Base-by-base conservation (phyloP, 768 basidiomycete genomes). In the Tricholoma matsutake region DNA sequence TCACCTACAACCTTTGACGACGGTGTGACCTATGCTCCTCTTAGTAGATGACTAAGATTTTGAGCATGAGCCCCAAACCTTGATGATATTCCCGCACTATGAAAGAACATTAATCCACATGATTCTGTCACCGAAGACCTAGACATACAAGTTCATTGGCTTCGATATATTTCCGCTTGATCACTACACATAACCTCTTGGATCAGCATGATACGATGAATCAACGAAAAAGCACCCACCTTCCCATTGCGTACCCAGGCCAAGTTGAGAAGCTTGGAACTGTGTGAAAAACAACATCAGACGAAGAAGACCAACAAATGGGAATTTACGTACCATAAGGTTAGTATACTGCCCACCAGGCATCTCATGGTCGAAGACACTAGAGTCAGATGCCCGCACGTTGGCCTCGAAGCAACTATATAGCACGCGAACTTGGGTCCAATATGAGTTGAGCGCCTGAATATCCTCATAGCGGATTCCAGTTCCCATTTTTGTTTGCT, bases 311-410 rank as follows among this genome's bases (percentile, higher is more conserved):
- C 35, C n/a, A 59, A 63, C 39, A 61, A 62, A 54, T 37, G 52
- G n/a, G 28, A 54, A 25, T 10, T 34, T 16, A 53, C 59, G 13
- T 71, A 94, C 92, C 92, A 94, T 94, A 66, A 94, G 78, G 74
- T 94, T 94, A 32, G 93, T 94, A 73, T 94, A 94, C 73, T 94
- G 94, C 49, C 96, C 96, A 72, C 96, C 97, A 57, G 96, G 96
- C 97, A 99, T 98, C 78, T 97, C 96, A 76, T 98, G 96, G 71
- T 95, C 95, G 74, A 98, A 99, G 57, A 98, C 96, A 76, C 93
- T 94, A 53, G 96, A 97, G 73, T 98, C 97, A 56, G 94, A 96
- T 25, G 95, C 93, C 57, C 94, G 87, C 67, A 98, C 95, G 70
- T 97, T 97, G 58, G 97, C 97, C 75, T 98, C 97, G 80, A 99